Percentiles rank a stretch among this genome's conserved stretches.
Conservation (phyloP, 2,329 filamentous ascomycete genomes). For the Beauveria scarabaeidicola region DNA sequence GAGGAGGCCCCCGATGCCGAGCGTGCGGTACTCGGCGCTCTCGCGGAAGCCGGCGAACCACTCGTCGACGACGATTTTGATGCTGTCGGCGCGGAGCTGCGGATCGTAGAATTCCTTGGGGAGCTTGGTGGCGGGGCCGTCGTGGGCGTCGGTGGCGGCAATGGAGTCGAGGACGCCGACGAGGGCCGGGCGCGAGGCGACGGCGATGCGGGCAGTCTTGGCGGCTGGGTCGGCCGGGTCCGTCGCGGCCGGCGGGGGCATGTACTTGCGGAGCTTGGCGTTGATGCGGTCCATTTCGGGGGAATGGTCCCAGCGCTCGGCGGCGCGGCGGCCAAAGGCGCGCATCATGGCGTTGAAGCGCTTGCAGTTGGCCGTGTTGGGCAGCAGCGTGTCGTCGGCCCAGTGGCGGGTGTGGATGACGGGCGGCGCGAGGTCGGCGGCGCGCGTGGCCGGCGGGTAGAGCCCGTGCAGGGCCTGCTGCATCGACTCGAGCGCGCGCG, state of each 20-base stretch:
- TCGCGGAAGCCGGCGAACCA: slow-evolving; percentile 88
- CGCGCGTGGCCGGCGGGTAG: slow-evolving; percentile 50
- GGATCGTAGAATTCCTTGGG: slow-evolving; percentile 82
- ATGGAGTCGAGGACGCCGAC: slow-evolving; percentile 92
- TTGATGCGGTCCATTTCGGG: slow-evolving; percentile 80
- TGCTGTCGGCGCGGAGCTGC: slow-evolving; percentile 58
- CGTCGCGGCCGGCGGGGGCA: slow-evolving; percentile 54
- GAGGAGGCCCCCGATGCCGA: slow-evolving; percentile 78
- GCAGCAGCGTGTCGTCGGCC: slow-evolving; percentile 69
- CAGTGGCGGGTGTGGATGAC: slow-evolving; percentile 57
- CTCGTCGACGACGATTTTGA: slow-evolving; percentile 76
- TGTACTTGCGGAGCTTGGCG: slow-evolving; percentile 70
- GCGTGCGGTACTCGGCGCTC: slow-evolving; percentile 73
- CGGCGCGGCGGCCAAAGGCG: slow-evolving; percentile 63
- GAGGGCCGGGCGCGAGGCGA: slow-evolving; percentile 75
- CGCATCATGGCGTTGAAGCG: slow-evolving; percentile 61
- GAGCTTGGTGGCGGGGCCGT: slow-evolving; percentile 58
- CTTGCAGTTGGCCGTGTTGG: slow-evolving; percentile 66
- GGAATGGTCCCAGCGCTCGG: slow-evolving; percentile 64
- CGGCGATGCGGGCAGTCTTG: slow-evolving; percentile 52
- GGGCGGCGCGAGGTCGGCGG: slow-evolving; percentile 45
- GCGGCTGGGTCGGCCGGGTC: slow-evolving; percentile 15
- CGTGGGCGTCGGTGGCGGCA: slow-evolving; percentile 77
- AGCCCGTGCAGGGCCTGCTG: slow-evolving; percentile 69
- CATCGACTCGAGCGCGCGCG: slow-evolving; percentile 67